These are phyloP conservation scores for Lobosporangium transversale DNA, from an alignment of 192 early-diverging fungal genomes.

Conservation along the genomic window DNA sequence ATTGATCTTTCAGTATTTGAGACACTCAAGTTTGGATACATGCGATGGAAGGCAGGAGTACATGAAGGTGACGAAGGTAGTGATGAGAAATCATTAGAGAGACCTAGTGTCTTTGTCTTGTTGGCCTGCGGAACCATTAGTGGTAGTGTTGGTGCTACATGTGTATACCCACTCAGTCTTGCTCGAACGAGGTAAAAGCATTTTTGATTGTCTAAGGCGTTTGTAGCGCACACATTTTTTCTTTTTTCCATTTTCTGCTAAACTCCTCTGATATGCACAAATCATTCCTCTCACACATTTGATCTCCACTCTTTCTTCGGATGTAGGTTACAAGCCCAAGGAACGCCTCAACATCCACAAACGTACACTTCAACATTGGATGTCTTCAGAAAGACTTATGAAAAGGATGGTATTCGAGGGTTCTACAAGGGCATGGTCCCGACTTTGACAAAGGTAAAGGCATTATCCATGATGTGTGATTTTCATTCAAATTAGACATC, in stretches of 20 bases:
- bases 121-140: constrained; percentile 75
- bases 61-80: constrained; percentile 42
- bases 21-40: constrained; percentile 71
- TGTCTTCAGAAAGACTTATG: constrained; percentile 68
- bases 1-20: constrained; percentile 80
- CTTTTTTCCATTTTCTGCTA: not conserved
- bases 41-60: constrained; percentile 55
- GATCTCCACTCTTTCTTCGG: not conserved
- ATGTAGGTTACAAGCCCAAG: constrained; percentile 80
- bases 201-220: not conserved
- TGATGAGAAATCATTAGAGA: constrained; percentile 38
- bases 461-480: not conserved
- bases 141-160: constrained; percentile 70
- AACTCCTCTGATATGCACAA: too few relatives aligned
- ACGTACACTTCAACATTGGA: constrained; percentile 72
- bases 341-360: constrained; percentile 77
- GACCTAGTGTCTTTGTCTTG: constrained; percentile 60
- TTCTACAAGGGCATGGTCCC: constrained; percentile 83
- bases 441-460: constrained; percentile 72
- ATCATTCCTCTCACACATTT: too few relatives aligned
- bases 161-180: constrained; percentile 80
- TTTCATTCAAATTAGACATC: not conserved
- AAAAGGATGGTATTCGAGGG: constrained; percentile 68
- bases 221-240: too few relatives aligned
- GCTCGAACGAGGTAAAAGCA: constrained; percentile 72